Evolutionary conservation across 1,284 basidiomycete species (phyloP), one percentile per base, ranked within the genome.

Genomic region (Phylloporus sp.): DNA sequence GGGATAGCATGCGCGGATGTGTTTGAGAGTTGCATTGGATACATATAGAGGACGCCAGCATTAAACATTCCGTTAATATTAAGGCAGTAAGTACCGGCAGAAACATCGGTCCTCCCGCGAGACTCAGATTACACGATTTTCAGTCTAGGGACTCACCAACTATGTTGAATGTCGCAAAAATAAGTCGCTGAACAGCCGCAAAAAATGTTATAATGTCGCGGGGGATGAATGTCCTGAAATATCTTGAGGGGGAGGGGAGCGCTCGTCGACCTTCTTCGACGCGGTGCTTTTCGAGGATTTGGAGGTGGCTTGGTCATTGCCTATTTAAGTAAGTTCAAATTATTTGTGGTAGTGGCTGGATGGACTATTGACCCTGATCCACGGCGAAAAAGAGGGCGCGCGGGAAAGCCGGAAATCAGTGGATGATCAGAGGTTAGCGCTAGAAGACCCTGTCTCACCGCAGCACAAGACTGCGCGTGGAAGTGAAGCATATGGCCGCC

Each of bases 211-310:
- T 20, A 42, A 55, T 37, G 44, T 56, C 67, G 54, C 54, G 63
- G 60, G 65, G 66, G 61, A 54, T 63, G 28, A 65, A 58, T 31
- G 31, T 68, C 73, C 64, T 65, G 71, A 72, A 76, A 75, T 76
- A 70, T 65, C 70, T 61, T 52, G 62, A 58, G 54, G 64, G 46
- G 46, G n/a, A n/a, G 69, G 62, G 66, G 60, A 56, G 32, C 56
- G 52, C 49, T 24, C 22, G 29, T 31, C 31, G 42, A 61, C 28
- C 15, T 58, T 59, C 75, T 73, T 75, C 72, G 75, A 76, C 58
- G 37, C 72, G 73, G 74, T 70, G 66, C 70, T 76, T 77, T 75
- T 77, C 65, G 73, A 74, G 55, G 44, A 72, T 64, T 68, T 61
- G 20, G 52, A 51, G 39, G 57, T 62, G 64, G 63, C 58, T 59